These are phyloP conservation scores for Barbarea vulgaris DNA, from an alignment of 345 rosid species.

Conservation along the genomic window DNA sequence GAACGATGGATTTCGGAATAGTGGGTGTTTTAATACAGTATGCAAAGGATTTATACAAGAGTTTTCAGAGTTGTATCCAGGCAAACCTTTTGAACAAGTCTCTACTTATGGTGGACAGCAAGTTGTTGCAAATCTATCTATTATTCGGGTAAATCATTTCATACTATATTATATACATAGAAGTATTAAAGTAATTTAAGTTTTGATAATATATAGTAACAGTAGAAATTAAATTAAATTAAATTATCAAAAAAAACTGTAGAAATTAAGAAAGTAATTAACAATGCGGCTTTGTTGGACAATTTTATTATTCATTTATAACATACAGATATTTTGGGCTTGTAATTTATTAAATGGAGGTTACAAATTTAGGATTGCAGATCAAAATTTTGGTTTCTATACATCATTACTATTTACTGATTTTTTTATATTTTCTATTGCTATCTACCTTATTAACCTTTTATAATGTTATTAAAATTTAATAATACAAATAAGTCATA, in stretches of 20 bases:
- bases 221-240: too few species aligned
- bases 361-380: too few species aligned
- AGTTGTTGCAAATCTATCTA: neutral
- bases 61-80: slow-evolving; percentile 14
- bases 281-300: too few species aligned
- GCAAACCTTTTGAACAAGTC: neutral
- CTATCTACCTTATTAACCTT: neutral
- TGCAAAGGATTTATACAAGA: slow-evolving; percentile 14
- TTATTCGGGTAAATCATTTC: neutral
- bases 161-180: too few species aligned
- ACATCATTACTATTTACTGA: neutral
- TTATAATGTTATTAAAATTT: neutral
- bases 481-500: neutral
- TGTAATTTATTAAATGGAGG: too few species aligned
- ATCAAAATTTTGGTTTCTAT: too few species aligned
- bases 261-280: too few species aligned
- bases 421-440: neutral
- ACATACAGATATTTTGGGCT: too few species aligned
- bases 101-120: slow-evolving; percentile 11
- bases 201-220: too few species aligned
- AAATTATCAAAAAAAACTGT: too few species aligned
- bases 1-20: slow-evolving; percentile 5
- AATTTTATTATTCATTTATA: too few species aligned
- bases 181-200: too few species aligned
- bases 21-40: neutral